These are phyloP conservation scores for Nymphaea colorata DNA, from an alignment of 164 flowering plant genomes.

Conservation along the genomic window DNA sequence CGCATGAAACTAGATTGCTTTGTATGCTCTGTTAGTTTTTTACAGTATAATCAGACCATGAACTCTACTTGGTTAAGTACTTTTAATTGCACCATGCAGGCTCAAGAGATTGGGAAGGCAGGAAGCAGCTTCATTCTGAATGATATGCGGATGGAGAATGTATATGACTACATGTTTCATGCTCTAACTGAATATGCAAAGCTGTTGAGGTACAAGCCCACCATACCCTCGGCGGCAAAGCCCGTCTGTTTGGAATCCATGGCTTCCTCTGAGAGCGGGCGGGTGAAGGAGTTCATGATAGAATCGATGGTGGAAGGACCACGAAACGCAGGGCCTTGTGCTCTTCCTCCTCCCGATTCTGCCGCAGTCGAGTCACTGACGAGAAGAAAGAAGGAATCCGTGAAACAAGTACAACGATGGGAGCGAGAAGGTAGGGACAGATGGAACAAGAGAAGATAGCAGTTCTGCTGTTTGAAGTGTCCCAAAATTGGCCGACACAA, in stretches of 20 bases:
- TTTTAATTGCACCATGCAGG: constrained; percentile 16
- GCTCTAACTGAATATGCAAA: constrained; percentile 38
- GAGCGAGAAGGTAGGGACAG: constrained; percentile 10
- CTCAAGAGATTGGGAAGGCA: constrained; percentile 37
- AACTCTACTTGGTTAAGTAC: too few species aligned
- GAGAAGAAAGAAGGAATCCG: constrained; percentile 16
- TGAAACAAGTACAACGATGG: constrained; percentile 36
- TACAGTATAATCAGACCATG: too few species aligned
- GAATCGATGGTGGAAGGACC: constrained; percentile 42
- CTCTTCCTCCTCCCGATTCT: constrained; percentile 33
- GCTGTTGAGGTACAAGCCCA: constrained; percentile 41
- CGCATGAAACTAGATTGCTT: not conserved
- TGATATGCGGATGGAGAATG: constrained; percentile 39
- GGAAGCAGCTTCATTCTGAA: constrained; percentile 36
- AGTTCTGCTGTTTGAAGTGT: too few species aligned
- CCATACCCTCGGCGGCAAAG: constrained; percentile 19
- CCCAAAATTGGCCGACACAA: too few species aligned
- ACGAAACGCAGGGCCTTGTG: constrained; percentile 29
- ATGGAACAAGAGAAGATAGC: too few species aligned
- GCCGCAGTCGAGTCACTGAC: constrained; percentile 8
- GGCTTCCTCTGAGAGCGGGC: constrained; percentile 31
- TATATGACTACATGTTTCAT: constrained; percentile 64
- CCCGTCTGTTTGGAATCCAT: constrained; percentile 37
- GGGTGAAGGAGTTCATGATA: constrained; percentile 25
- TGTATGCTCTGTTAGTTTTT: not conserved